Evolutionary conservation across 2,329 filamentous ascomycete genomes (phyloP), one percentile per base, ranked within the genome.

Genomic region (Nigrospora sphaerica): DNA sequence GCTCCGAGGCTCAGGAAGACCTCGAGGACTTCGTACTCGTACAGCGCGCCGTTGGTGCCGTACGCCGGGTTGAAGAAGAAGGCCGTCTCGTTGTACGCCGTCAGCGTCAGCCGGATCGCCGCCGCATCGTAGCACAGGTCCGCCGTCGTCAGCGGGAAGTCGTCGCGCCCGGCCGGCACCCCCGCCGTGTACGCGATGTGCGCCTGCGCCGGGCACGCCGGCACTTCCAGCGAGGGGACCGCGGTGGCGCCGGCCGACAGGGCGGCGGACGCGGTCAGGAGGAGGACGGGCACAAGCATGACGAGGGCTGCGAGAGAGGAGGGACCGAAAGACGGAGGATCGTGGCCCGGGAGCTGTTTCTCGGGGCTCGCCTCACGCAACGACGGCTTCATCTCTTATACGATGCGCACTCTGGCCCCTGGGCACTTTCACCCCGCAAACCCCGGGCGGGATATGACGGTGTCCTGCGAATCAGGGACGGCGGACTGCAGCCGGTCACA

Each of bases 11-110:
- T 62, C 50, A 76, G 65, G 53, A 76, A 76, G 12, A 66, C 66
- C 53, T 75, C 73, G 67, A 76, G 72, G 33, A 75, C 72, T 51
- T 75, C 70, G 54, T 75, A 75, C 45, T 65, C 53, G 62, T 66
- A 76, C 42, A 77, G 70, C 39, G 67, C 62, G 42, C 67, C 71
- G 49, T 76, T 75, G 38, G 64, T 74, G 45, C 56, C 62, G 39
- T 70, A 64, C 23, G 52, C 61, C 16, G 57, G 54, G 54, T 73
- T 66, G 59, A 66, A 75, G 62, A 65, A 74, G 53, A 70, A 76
- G 55, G 67, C 65, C 36, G 61, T 66, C 60, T 76, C 73, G 37
- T 72, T 61, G 44, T 63, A 55, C 4, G 73, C 73, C 2, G 62
- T 72, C 50, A 76, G 74, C 4, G 59, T 64, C 43, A 75, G 54